phyloP scores from a whole-genome alignment of 345 rosid species.

The Stellera chamaejasme region DNA sequence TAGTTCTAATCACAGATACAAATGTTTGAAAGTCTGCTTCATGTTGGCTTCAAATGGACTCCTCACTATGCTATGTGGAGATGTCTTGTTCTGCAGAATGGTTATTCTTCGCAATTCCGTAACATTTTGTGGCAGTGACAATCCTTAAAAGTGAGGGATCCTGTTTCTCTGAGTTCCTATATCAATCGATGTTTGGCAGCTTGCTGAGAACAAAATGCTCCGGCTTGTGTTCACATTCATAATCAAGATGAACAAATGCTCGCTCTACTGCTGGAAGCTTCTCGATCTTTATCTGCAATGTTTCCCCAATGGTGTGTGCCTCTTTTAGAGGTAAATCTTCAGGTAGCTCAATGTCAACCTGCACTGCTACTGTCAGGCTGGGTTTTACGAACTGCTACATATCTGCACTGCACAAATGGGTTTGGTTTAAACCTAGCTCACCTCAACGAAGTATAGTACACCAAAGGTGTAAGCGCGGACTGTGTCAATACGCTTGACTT shows the following conservation, averaged over 20 bases:
- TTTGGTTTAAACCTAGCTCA: conserved; percentile 16
- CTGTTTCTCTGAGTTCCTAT: no score
- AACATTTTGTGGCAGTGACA: no score
- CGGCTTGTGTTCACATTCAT: conserved; percentile 84
- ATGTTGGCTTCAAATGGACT: no score
- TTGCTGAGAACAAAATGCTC: conserved; percentile 66
- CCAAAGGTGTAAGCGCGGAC: conserved; percentile 95
- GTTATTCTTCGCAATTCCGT: background rate
- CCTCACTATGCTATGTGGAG: no score
- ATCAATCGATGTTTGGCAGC: conserved; percentile 41
- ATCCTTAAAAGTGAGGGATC: no score
- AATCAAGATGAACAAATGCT: conserved; percentile 90
- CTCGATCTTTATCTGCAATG: conserved; percentile 75
- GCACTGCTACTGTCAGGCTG: conserved; percentile 2
- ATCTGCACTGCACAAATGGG: background rate
- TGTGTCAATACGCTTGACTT: conserved; percentile 73
- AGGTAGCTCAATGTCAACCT: conserved; percentile 87
- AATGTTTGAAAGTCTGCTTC: no score
- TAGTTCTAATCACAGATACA: no score
- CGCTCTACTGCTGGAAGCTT: conserved; percentile 80
- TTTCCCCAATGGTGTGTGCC: conserved; percentile 77
- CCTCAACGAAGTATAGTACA: conserved; percentile 93
- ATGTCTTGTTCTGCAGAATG: conserved; percentile 1
- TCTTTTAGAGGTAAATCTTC: conserved; percentile 70
- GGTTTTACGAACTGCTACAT: background rate